phyloP scores from a whole-genome alignment of 2,329 filamentous ascomycete species.

The Ascosphaera pollenicola region DNA sequence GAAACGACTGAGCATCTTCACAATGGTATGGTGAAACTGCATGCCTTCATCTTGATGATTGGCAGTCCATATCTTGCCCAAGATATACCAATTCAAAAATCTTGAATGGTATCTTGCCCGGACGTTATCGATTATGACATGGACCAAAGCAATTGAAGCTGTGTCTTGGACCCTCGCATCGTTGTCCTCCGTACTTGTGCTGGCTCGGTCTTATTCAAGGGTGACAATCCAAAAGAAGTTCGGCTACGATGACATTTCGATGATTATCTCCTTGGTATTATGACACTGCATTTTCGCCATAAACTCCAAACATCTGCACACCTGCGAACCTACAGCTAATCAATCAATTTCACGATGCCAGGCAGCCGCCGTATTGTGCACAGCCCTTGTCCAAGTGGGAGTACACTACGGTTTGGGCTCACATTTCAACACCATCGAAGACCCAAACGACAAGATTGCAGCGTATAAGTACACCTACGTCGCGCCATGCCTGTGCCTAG shows the following conservation, averaged over 20 bases:
- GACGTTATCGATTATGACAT: too few species aligned
- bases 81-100: too few species aligned
- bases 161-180: constrained; percentile 1
- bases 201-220: neutral
- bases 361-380: constrained; percentile 1
- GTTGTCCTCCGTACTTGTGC: neutral
- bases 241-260: constrained; percentile 1
- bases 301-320: too few species aligned
- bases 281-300: neutral
- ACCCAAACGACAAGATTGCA: constrained; percentile 1
- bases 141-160: neutral
- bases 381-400: constrained; percentile 2
- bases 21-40: too few species aligned
- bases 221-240: neutral
- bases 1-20: too few species aligned
- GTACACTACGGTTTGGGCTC: constrained; percentile 3
- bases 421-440: constrained; percentile 2
- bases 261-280: constrained; percentile 1
- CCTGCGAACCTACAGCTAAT: too few species aligned
- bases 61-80: too few species aligned
- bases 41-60: too few species aligned
- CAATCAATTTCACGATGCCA: neutral
- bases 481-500: constrained; percentile 4
- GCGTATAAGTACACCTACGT: constrained; percentile 6
- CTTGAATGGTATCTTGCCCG: too few species aligned